phyloP scores from a whole-genome alignment of 78 protist species.

The Dictyostelium brefeldianum region DNA sequence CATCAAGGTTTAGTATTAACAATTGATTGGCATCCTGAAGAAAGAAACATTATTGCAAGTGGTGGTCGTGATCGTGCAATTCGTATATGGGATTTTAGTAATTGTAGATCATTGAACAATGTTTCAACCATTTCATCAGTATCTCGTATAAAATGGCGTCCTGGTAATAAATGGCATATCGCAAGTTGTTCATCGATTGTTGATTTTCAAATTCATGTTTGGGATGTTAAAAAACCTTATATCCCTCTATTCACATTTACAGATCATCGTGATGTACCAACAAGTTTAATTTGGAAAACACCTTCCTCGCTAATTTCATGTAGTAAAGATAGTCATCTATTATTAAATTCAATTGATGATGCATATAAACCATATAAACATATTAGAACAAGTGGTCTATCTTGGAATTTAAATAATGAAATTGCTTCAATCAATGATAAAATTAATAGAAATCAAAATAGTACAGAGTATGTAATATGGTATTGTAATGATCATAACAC shows the following conservation, averaged over 20 bases:
- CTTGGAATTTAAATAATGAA: slow-evolving; percentile 64
- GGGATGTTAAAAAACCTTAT: slow-evolving; percentile 81
- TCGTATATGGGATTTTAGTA: slow-evolving; percentile 70
- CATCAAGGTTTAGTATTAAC: slow-evolving; percentile 85
- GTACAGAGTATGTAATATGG: slow-evolving; percentile 17
- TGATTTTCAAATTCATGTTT: slow-evolving; percentile 80
- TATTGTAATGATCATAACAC: not conserved
- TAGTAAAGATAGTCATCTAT: slow-evolving; percentile 66
- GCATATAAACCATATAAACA: slow-evolving; percentile 78
- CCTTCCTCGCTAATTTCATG: slow-evolving; percentile 39
- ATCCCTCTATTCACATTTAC: slow-evolving; percentile 77
- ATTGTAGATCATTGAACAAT: slow-evolving; percentile 11
- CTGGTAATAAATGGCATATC: slow-evolving; percentile 65
- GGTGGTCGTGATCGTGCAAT: slow-evolving; percentile 85
- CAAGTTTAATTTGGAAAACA: slow-evolving; percentile 69
- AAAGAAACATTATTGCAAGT: slow-evolving; percentile 67
- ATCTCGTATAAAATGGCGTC: slow-evolving; percentile 84
- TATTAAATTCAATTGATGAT: slow-evolving; percentile 21
- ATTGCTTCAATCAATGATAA: slow-evolving; percentile 58
- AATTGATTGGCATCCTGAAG: slow-evolving; percentile 90
- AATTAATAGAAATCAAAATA: slow-evolving; percentile 53
- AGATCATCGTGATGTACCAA: slow-evolving; percentile 82
- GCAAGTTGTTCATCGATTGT: slow-evolving; percentile 85
- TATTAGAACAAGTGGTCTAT: slow-evolving; percentile 68
- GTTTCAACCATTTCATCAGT: slow-evolving; percentile 83